Conservation (phyloP, 2,329 filamentous ascomycete genomes). For the Pestalotiopsis sp. region DNA sequence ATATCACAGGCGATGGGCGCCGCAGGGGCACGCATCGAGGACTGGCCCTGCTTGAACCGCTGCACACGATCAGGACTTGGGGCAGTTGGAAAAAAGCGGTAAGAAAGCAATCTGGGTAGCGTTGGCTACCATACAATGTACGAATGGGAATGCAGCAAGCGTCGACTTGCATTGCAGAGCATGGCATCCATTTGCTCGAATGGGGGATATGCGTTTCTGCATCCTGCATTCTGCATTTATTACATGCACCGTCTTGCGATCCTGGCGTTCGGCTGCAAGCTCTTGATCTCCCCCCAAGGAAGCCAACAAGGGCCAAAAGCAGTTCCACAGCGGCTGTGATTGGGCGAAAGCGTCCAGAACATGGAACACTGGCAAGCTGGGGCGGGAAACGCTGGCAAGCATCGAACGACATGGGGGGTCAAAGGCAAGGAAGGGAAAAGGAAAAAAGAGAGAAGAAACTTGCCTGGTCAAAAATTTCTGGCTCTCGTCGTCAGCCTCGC, state of each 20-base stretch:
- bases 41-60: too few species aligned
- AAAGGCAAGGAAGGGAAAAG: background rate
- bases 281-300: background rate
- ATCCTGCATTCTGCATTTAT: background rate
- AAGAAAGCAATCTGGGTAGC: conserved; percentile 2
- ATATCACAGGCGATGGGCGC: background rate
- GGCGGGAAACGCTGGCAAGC: background rate
- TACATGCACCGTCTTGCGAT: background rate
- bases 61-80: too few species aligned
- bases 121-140: background rate
- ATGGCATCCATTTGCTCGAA: background rate
- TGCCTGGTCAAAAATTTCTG: conserved; percentile 1
- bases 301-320: background rate
- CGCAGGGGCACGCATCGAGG: too few species aligned
- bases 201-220: background rate
- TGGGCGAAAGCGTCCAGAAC: background rate
- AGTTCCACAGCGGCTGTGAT: background rate
- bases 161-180: background rate
- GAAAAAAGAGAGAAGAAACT: background rate
- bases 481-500: conserved; percentile 8
- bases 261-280: background rate
- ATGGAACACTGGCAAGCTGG: background rate
- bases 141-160: background rate
- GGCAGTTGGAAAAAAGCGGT: conserved; percentile 6
- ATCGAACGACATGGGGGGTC: background rate